Evolutionary conservation across 2,329 filamentous ascomycete genomes (phyloP), one percentile per base, ranked within the genome.

Genomic region (Chalara sp.): DNA sequence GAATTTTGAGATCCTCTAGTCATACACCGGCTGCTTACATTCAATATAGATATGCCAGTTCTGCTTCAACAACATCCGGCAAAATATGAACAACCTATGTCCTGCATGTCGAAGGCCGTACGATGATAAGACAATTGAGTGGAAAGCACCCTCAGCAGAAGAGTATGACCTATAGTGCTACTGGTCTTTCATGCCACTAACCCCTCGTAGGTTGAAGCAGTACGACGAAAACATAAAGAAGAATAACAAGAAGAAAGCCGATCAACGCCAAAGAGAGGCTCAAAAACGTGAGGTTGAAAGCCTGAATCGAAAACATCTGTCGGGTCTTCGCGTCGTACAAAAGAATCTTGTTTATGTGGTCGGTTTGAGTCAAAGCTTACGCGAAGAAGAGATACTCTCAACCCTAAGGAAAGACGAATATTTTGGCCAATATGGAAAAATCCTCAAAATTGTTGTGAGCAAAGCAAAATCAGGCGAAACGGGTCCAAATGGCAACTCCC

Each of bases 321-420:
- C 95, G 49, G 93, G 93, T 51, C 88, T 99, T 46, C 83, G 93
- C 46, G 93, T 99, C 43, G 89, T 97, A 40, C 93, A 99, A 71
- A 97, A 97, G 75, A 99, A 99, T 66, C 81, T 99, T 44, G 93
- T 99, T 57, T 99, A 99, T 69, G 92, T 99, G 56, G 96, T 95
- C 35, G 93, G 93, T 47, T 76, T 99, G 30, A 95, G 88, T 56
- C 93, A 93, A 10, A 91, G 86, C 33, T 89, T 95, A 55, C 86
- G 89, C 56, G 93, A 99, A 70, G 91, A 97, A 66, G 89, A 92
- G 61, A 76, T 99, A 3, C 78, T 97, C 44, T 89, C 92, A 68
- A 96, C 91, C 0, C 74, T 99, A 44, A 84, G 95, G 51, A 91
- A 91, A 55, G 83, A 84, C 46, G 87, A 96, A 63, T 99, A 96